Evolutionary conservation across 805 yeast species (phyloP).

Genomic region (Jamesozyma spencerorum): DNA sequence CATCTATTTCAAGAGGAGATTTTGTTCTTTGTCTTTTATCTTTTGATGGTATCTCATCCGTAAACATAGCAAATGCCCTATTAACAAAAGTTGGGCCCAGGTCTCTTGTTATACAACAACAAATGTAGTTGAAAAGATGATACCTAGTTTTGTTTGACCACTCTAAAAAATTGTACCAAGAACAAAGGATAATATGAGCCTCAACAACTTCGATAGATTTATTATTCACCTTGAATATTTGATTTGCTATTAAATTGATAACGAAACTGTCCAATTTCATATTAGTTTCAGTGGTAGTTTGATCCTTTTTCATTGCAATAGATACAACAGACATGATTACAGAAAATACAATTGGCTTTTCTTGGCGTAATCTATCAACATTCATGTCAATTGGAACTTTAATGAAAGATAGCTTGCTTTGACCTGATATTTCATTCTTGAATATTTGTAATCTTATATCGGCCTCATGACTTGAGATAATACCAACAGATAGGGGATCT

Average conservation of each 20-base stretch:
- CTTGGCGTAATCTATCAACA: slow-evolving; percentile 39
- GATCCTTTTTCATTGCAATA: slow-evolving; percentile 29
- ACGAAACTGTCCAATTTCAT: slow-evolving; percentile 46
- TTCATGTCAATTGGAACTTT: slow-evolving; percentile 38
- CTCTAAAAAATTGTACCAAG: slow-evolving; percentile 84
- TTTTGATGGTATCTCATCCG: slow-evolving; percentile 13
- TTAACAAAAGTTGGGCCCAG: slow-evolving; percentile 54
- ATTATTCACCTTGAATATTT: slow-evolving; percentile 58
- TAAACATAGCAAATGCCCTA: slow-evolving; percentile 31
- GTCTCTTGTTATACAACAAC: slow-evolving; percentile 64
- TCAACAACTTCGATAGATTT: slow-evolving; percentile 63
- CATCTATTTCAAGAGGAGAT: slow-evolving; percentile 17
- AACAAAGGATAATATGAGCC: slow-evolving; percentile 47
- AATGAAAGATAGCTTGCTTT: slow-evolving; percentile 45
- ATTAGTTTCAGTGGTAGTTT: slow-evolving; percentile 33
- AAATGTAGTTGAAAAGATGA: slow-evolving; percentile 56
- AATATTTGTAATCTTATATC: slow-evolving; percentile 43
- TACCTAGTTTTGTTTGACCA: slow-evolving; percentile 69
- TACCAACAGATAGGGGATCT: slow-evolving; percentile 52
- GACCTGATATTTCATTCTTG: slow-evolving; percentile 35
- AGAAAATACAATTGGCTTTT: slow-evolving; percentile 54
- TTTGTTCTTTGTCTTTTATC: slow-evolving; percentile 10
- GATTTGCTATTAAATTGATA: slow-evolving; percentile 41
- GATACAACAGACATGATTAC: slow-evolving; percentile 57
- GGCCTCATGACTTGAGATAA: slow-evolving; percentile 55